phyloP scores from a whole-genome alignment of 768 basidiomycete species.

The Hericium erinaceus region DNA sequence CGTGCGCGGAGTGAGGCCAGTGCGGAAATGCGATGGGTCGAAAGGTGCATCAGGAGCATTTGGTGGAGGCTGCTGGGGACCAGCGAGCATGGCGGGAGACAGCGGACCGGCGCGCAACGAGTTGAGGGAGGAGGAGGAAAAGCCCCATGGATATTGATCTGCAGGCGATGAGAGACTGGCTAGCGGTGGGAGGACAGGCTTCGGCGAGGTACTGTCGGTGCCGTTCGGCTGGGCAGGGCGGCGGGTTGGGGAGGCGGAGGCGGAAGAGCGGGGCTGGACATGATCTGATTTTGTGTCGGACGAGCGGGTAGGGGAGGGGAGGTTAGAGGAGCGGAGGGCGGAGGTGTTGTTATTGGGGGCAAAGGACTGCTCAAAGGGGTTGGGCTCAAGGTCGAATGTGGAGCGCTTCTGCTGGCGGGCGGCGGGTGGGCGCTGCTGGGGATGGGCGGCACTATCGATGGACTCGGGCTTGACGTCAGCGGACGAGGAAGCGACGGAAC shows the following conservation, averaged over 20 bases:
- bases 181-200: conserved; percentile 76
- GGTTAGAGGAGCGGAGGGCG: conserved; percentile 20
- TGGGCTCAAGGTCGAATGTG: conserved; percentile 77
- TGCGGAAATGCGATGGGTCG: conserved; percentile 67
- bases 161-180: conserved; percentile 69
- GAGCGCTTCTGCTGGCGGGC: conserved; percentile 28
- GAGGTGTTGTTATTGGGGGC: conserved; percentile 32
- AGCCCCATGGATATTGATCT: conserved; percentile 52
- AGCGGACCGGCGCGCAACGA: conserved; percentile 90
- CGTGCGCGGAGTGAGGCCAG: conserved; percentile 79
- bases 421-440: not conserved
- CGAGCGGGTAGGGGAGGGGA: conserved; percentile 24
- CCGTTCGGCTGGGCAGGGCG: conserved; percentile 13
- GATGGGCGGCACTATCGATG: too few relatives aligned
- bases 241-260: conserved; percentile 15
- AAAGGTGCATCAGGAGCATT: conserved; percentile 38
- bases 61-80: conserved; percentile 48
- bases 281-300: conserved; percentile 20
- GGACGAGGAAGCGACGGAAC: not conserved
- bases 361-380: conserved; percentile 95
- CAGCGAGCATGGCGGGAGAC: conserved; percentile 93
- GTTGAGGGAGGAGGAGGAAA: conserved; percentile 47
- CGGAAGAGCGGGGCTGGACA: conserved; percentile 17
- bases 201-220: conserved; percentile 24
- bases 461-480: conserved; percentile 14